Percentiles rank a stretch among this genome's conserved stretches.
phyloP scores from a whole-genome alignment of 2,329 filamentous ascomycete species.

The Dactylellina drechsleri region DNA sequence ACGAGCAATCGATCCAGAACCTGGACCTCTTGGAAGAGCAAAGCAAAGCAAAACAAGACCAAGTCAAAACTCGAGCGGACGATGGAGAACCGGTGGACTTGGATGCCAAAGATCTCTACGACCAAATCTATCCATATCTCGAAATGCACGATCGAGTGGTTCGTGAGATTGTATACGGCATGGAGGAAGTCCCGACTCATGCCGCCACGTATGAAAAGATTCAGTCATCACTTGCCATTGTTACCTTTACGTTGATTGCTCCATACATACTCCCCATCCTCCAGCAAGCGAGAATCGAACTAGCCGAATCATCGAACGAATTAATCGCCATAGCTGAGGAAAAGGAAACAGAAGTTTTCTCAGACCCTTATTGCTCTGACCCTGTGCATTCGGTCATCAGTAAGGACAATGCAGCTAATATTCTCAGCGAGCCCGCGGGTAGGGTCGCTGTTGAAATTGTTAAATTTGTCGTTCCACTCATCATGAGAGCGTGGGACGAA shows the following conservation, averaged over 20 bases:
- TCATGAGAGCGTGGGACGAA: conserved; percentile 94
- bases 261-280: conserved; percentile 78
- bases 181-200: conserved; percentile 80
- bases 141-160: conserved; percentile 91
- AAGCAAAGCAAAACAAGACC: conserved; percentile 69
- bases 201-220: conserved; percentile 72
- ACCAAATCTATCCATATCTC: conserved; percentile 87
- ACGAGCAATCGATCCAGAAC: conserved; percentile 75
- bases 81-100: conserved; percentile 83
- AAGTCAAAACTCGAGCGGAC: conserved; percentile 66
- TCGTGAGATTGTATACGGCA: conserved; percentile 78
- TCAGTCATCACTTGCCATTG: conserved; percentile 85
- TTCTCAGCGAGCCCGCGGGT: conserved; percentile 88
- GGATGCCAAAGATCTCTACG: conserved; percentile 76
- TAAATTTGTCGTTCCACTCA: conserved; percentile 77
- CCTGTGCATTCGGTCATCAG: conserved; percentile 96
- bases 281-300: conserved; percentile 42
- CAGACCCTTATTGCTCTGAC: conserved; percentile 76
- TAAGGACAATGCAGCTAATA: conserved; percentile 93
- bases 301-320: conserved; percentile 47
- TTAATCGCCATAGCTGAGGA: conserved; percentile 31
- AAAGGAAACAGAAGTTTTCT: conserved; percentile 63
- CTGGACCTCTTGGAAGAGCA: conserved; percentile 77
- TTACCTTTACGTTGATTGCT: conserved; percentile 90
- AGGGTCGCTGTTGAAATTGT: conserved; percentile 81